phyloP scores from a whole-genome alignment of 2,329 filamentous ascomycete genomes.

The Cladophialophora immunda region DNA sequence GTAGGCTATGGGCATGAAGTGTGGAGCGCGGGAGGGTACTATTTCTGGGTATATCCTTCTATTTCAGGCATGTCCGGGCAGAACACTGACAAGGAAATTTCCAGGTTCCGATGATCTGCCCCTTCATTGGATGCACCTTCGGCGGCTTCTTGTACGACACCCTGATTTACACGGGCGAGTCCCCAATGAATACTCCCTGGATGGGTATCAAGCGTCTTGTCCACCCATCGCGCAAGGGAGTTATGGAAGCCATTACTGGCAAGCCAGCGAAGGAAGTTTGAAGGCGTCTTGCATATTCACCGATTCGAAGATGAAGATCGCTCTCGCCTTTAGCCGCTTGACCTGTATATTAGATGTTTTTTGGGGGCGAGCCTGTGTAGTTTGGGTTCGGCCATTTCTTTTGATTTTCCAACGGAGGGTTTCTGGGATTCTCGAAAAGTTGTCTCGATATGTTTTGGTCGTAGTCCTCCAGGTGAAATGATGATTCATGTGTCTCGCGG shows the following conservation, averaged over 20 bases:
- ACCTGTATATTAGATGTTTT: neutral
- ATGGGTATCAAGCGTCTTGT: slow-evolving; percentile 63
- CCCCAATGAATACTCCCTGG: slow-evolving; percentile 70
- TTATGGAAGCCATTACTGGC: slow-evolving; percentile 37
- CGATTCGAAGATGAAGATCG: neutral
- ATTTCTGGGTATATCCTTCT: slow-evolving; percentile 65
- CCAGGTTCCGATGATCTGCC: slow-evolving; percentile 71
- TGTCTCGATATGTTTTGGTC: neutral
- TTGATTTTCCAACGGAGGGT: neutral
- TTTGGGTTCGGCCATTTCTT: neutral
- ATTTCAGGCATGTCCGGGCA: slow-evolving; percentile 8
- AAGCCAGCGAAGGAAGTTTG: slow-evolving; percentile 33
- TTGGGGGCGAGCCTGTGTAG: neutral
- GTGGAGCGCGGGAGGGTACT: slow-evolving; percentile 66
- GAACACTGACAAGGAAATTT: slow-evolving; percentile 8
- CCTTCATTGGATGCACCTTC: slow-evolving; percentile 66
- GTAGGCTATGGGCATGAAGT: slow-evolving; percentile 69
- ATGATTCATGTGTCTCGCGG: neutral
- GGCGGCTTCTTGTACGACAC: slow-evolving; percentile 70
- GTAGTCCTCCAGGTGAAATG: neutral
- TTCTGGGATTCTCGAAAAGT: neutral
- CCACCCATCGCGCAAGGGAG: slow-evolving; percentile 36
- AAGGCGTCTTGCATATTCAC: neutral
- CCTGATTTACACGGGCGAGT: slow-evolving; percentile 70
- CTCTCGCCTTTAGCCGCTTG: neutral